Percentiles rank a stretch among this genome's conserved stretches.
Conservation (phyloP, 305 asterid genomes). For the Stenogyne calaminthoides region DNA sequence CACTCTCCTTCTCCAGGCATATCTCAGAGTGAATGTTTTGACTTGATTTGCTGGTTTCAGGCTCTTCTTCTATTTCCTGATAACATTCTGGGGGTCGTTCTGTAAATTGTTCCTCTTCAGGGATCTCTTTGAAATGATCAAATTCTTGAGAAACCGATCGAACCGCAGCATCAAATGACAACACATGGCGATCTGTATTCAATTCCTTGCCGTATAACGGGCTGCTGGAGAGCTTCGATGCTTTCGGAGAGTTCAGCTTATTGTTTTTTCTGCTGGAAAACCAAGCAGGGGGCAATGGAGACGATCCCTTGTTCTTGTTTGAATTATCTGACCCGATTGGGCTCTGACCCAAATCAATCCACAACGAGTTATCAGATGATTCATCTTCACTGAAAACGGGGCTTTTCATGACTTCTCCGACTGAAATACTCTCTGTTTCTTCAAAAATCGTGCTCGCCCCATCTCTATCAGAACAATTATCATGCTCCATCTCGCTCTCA, state of each 20-base stretch:
- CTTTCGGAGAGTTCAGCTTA: conserved; percentile 69
- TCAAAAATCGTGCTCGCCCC: conserved; percentile 98
- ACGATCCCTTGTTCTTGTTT: conserved; percentile 55
- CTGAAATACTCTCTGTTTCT: conserved; percentile 86
- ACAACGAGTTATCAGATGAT: conserved; percentile 91
- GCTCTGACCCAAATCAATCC: conserved; percentile 99
- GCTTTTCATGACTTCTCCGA: conserved; percentile 96
- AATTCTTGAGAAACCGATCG: conserved; percentile 84
- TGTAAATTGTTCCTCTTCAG: conserved; percentile 56
- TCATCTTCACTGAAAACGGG: conserved; percentile 98
- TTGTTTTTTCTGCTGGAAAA: conserved; percentile 66
- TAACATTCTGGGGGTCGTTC: conserved; percentile 37
- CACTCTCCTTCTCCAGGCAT: conserved; percentile 77
- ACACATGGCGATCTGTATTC: conserved; percentile 51
- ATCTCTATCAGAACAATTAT: conserved; percentile 83
- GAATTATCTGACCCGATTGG: conserved; percentile 73
- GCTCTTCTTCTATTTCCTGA: conserved; percentile 82
- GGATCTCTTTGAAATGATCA: conserved; percentile 68
- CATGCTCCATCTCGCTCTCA: conserved; percentile 92
- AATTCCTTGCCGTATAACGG: conserved; percentile 62
- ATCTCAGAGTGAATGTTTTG: conserved; percentile 26
- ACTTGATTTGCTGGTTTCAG: conserved; percentile 41
- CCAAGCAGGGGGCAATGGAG: conserved; percentile 93
- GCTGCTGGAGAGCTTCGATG: conserved; percentile 58
- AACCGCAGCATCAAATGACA: conserved; percentile 94